These are phyloP conservation scores for Neurospora sp. DNA, from an alignment of 495 filamentous ascomycete species.

Conservation along the genomic window DNA sequence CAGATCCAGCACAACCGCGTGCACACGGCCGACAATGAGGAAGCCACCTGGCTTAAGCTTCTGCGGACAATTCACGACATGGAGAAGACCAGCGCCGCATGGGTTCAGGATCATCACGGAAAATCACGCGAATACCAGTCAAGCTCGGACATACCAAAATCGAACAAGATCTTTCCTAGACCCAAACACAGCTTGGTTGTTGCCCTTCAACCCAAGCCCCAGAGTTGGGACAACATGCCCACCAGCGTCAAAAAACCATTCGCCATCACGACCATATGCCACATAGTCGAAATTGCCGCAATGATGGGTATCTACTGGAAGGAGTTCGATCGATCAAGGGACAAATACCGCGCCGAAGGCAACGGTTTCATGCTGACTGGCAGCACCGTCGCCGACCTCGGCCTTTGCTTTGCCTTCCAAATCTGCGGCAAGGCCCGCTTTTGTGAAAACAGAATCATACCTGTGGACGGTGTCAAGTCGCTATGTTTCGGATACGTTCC, in stretches of 20 bases:
- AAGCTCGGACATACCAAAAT: too few species aligned
- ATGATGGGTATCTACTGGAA: slow-evolving; percentile 44
- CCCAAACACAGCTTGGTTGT: slow-evolving; percentile 19
- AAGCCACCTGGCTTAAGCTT: slow-evolving; percentile 36
- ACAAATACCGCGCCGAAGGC: slow-evolving; percentile 39
- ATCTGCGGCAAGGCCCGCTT: slow-evolving; percentile 32
- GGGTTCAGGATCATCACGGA: slow-evolving; percentile 25
- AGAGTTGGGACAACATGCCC: slow-evolving; percentile 43
- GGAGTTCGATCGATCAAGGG: slow-evolving; percentile 32
- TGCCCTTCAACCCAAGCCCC: slow-evolving; percentile 34
- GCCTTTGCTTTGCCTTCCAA: slow-evolving; percentile 37
- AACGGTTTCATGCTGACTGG: slow-evolving; percentile 41
- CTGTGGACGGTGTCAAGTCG: slow-evolving; percentile 35
- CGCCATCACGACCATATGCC: slow-evolving; percentile 38
- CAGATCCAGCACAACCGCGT: slow-evolving; percentile 16
- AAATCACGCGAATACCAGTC: slow-evolving; percentile 10
- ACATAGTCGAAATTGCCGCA: slow-evolving; percentile 40
- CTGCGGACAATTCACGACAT: slow-evolving; percentile 34
- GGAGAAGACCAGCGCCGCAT: slow-evolving; percentile 31
- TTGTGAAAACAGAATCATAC: slow-evolving; percentile 33
- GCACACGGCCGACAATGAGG: slow-evolving; percentile 38
- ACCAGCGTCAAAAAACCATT: slow-evolving; percentile 37
- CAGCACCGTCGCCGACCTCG: slow-evolving; percentile 29
- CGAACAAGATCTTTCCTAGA: too few species aligned
- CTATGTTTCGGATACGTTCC: slow-evolving; percentile 38